Base-by-base conservation (phyloP, 2,329 filamentous ascomycete species). In the Epichloe amarillans region DNA sequence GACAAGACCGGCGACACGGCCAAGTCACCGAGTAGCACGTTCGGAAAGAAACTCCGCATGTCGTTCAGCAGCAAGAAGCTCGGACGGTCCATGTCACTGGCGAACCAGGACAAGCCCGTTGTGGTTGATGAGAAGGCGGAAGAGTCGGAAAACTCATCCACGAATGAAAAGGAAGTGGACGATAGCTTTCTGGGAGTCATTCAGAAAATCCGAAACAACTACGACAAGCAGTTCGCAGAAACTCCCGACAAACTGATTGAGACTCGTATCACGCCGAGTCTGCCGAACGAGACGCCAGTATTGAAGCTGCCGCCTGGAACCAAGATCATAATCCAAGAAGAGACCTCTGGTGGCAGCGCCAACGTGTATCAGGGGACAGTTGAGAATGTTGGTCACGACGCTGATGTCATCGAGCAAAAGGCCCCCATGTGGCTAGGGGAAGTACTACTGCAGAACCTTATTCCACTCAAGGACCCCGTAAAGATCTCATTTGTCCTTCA, bases 401-500 rank as follows among this genome's bases (percentile, higher is more conserved):
- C 83, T 19, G 88, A 95, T 65, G 70, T 84, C 19, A 84, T 98
- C 49, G 90, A 97, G 69, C 85, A 88, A 61, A 80, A 84, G 40
- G 89, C 85, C 5, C 91, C 93, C 2, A 84, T 86, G 73, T 98
- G 93, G 93, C 74, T 98, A 6, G 90, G 86, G 14, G 14, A 90
- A 97, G 78, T 95, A 37, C 72, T 98, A 14, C 72, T 98, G 45
- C 64, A 88, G 73, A 96, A 96, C 64, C 77, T 80, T 63, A 80
- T 88, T 8, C 88, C 89, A 0, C 69, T 76, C 53, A 97, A 97
- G 70, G 93, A 97, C n/a, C 83, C 90, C 1, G 80, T 91, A 58
- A 98, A 98, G 73, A 83, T 97, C n/a, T 90, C 88, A 3, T 98
- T 98, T 62, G 79, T 95, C 15, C 74, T 98, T 23, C 81, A 93